Evolutionary conservation across 1,284 basidiomycete genomes (phyloP).

Genomic region (Tetrapyrgos nigripes): DNA sequence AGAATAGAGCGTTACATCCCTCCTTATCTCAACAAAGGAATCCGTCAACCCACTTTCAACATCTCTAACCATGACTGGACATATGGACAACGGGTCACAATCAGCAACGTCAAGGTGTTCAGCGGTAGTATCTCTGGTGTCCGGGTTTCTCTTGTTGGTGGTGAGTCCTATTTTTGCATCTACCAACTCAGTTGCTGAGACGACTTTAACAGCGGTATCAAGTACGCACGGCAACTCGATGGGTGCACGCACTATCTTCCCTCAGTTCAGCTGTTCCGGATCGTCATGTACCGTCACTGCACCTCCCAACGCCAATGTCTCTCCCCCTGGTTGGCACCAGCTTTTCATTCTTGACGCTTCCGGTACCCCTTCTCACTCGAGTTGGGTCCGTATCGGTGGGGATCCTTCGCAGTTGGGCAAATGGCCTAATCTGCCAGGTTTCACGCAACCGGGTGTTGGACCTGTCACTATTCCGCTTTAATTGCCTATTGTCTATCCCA

Average conservation of each 20-base stretch:
- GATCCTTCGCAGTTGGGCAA: slow-evolving; percentile 58
- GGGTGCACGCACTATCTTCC: slow-evolving; percentile 61
- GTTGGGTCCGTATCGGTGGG: slow-evolving; percentile 62
- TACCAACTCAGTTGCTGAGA: not conserved
- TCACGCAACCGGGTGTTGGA: slow-evolving; percentile 48
- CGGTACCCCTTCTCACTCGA: slow-evolving; percentile 55
- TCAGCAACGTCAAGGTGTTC: slow-evolving; percentile 58
- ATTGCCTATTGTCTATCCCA: not conserved
- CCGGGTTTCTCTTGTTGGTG: slow-evolving; percentile 50
- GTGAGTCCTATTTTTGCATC: slow-evolving; percentile 3
- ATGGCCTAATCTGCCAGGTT: slow-evolving; percentile 58
- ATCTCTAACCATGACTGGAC: slow-evolving; percentile 66
- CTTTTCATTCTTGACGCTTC: slow-evolving; percentile 61
- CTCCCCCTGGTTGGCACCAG: slow-evolving; percentile 64
- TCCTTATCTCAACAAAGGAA: slow-evolving; percentile 70
- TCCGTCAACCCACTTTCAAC: slow-evolving; percentile 62
- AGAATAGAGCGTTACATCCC: slow-evolving; percentile 79
- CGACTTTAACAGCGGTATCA: slow-evolving; percentile 46
- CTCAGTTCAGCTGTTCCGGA: slow-evolving; percentile 53
- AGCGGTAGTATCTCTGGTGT: slow-evolving; percentile 64
- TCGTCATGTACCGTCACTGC: slow-evolving; percentile 56
- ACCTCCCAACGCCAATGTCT: slow-evolving; percentile 55
- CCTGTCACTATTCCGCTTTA: not conserved
- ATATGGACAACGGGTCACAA: slow-evolving; percentile 55
- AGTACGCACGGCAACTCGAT: slow-evolving; percentile 66